Base-by-base conservation (phyloP, 106 monocot species). In the Platanthera guangdongensis region DNA sequence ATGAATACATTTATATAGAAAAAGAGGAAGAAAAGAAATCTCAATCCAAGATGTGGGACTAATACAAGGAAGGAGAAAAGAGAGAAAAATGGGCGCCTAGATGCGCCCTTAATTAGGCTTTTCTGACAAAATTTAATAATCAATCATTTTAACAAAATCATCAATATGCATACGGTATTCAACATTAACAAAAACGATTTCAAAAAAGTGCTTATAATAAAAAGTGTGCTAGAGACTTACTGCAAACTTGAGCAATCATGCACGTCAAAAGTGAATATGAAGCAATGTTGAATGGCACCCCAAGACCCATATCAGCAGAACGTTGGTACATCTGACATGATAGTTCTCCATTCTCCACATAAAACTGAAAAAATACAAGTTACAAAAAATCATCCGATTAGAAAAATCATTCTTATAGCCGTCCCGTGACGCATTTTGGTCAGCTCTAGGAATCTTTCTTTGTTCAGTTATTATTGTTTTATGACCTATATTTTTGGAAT, bases 231-330 rank as follows among this genome's bases (percentile, higher is more conserved):
- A 52, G 9, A 80, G 52, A 57, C 52, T 25, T 81, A 81, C 80
- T 75, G 57, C 80, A 81, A 69, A 81, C 75, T 47, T 81, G 80
- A 75, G 80, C 80, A 75, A 81, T 75, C 54, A 81, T 81, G 68
- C 52, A 75, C 47, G 75, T 81, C 22, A 81, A 69, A 68, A 81
- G 80, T n/a, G 80, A 75, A 75, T 81, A 81, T 52, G 80, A 81
- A 0, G 80, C 80, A 49, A 81, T 81, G 67, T 81, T 81, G 49
- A 81, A 81, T 19, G 80, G 80, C 57, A 81, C 80, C 22, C 75
- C 80, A 70, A 81, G 80, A 15, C 80, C 80, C 80, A 81, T 81
- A 52, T 81, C 80, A 57, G 80, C 80, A 75, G 80, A 81, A 2
- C 80, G 68, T 69, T 81, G 75, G 57, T 81, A 75, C 69, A 81